phyloP scores from a whole-genome alignment of 31 red algal genomes.

The Odonthalia washingtoniensis region DNA sequence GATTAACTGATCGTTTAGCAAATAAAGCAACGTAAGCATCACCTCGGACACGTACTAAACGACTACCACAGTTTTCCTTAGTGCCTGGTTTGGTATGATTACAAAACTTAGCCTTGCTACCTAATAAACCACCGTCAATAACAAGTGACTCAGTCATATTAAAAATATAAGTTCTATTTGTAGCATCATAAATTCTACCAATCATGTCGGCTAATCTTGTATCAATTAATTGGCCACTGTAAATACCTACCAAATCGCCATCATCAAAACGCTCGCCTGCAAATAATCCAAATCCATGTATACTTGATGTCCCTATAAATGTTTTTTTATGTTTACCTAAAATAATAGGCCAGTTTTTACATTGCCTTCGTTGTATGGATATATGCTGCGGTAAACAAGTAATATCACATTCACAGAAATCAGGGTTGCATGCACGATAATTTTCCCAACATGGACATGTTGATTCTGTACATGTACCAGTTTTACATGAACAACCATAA shows the following conservation, averaged over 20 bases:
- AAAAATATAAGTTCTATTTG: slow-evolving; percentile 74
- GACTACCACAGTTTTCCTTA: slow-evolving; percentile 63
- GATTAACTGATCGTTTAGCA: slow-evolving; percentile 48
- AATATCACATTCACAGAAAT: slow-evolving; percentile 69
- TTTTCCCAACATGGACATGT: slow-evolving; percentile 55
- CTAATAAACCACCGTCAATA: slow-evolving; percentile 71
- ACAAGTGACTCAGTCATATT: slow-evolving; percentile 77
- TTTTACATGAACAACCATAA: slow-evolving; percentile 56
- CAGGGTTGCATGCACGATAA: slow-evolving; percentile 59
- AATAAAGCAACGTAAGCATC: slow-evolving; percentile 71
- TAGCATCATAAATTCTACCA: slow-evolving; percentile 71
- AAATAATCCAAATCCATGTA: slow-evolving; percentile 76
- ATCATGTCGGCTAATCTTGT: slow-evolving; percentile 78
- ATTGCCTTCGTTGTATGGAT: slow-evolving; percentile 24
- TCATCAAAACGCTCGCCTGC: slow-evolving; percentile 64
- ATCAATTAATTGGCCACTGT: slow-evolving; percentile 73
- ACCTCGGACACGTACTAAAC: slow-evolving; percentile 66
- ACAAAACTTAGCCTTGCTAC: slow-evolving; percentile 76
- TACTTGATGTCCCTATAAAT: slow-evolving; percentile 57
- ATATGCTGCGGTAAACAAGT: slow-evolving; percentile 43
- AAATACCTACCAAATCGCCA: slow-evolving; percentile 70
- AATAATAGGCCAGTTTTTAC: slow-evolving; percentile 49
- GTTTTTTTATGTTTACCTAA: slow-evolving; percentile 65
- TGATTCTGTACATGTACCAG: slow-evolving; percentile 40
- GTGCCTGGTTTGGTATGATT: slow-evolving; percentile 63